phyloP scores from a whole-genome alignment of 176 grass and related monocot species.

The Oryza coarctata region DNA sequence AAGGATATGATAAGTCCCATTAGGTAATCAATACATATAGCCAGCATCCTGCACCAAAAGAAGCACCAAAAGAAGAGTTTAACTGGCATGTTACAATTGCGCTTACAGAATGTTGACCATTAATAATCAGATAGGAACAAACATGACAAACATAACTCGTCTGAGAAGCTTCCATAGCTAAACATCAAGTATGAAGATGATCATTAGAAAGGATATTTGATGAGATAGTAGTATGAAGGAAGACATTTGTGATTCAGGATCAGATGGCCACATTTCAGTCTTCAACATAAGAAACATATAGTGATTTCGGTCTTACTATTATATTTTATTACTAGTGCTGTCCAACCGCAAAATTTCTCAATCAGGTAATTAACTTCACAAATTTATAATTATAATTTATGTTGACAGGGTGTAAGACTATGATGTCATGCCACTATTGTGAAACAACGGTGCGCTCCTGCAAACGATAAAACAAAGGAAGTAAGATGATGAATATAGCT shows the following conservation, averaged over 20 bases:
- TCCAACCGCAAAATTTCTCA: slow-evolving; percentile 7
- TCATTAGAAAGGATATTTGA: neutral
- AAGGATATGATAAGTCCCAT: neutral
- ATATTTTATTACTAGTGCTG: neutral
- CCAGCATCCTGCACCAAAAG: neutral
- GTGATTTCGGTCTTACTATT: neutral
- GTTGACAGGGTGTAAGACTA: slow-evolving; percentile 19
- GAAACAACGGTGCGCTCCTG: slow-evolving; percentile 20
- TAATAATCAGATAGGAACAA: slow-evolving; percentile 9
- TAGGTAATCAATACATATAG: neutral
- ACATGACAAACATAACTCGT: neutral
- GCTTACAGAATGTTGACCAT: neutral
- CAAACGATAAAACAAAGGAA: slow-evolving; percentile 26
- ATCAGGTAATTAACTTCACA: slow-evolving; percentile 16
- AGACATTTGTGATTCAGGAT: neutral
- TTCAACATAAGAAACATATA: neutral
- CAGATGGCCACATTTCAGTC: neutral
- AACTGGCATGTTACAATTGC: neutral
- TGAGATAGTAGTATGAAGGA: neutral
- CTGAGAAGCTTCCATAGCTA: slow-evolving; percentile 11
- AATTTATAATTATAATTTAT: slow-evolving; percentile 1
- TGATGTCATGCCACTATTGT: slow-evolving; percentile 13
- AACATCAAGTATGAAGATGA: neutral
- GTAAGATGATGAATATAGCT: slow-evolving; percentile 17
- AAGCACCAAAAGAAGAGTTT: neutral